Percentiles rank a stretch among this genome's conserved stretches.
phyloP scores from a whole-genome alignment of 805 yeast species.

The Ogataea neopini region DNA sequence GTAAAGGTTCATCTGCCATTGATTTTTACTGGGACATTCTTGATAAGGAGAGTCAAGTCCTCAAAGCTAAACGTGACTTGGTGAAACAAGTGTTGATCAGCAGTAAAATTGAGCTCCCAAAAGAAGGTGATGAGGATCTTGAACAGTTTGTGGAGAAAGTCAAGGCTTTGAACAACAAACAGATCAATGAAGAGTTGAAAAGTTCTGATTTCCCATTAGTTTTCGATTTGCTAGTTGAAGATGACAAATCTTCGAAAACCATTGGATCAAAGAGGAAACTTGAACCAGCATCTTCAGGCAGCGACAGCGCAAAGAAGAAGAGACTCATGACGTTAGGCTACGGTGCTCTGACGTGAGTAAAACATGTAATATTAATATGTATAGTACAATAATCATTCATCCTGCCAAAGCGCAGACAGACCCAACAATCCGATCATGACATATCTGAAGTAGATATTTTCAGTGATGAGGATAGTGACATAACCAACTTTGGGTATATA shows the following conservation, averaged over 20 bases:
- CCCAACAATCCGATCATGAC: slow-evolving; percentile 76
- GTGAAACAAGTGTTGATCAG: slow-evolving; percentile 50
- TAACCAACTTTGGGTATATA: slow-evolving; percentile 90
- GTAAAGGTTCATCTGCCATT: slow-evolving; percentile 74
- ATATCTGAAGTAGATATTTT: slow-evolving; percentile 79
- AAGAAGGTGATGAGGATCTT: slow-evolving; percentile 18
- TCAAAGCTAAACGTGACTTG: slow-evolving; percentile 61
- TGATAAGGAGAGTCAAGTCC: slow-evolving; percentile 57
- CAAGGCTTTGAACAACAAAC: slow-evolving; percentile 7
- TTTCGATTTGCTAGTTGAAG: slow-evolving; percentile 23
- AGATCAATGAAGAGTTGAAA: slow-evolving; percentile 12
- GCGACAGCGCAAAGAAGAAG: slow-evolving; percentile 17
- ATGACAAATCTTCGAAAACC: slow-evolving; percentile 10
- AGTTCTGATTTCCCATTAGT: slow-evolving; percentile 22
- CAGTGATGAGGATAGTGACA: slow-evolving; percentile 87
- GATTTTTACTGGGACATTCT: slow-evolving; percentile 76
- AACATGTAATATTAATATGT: neutral
- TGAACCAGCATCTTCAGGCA: neutral
- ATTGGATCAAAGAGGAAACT: neutral
- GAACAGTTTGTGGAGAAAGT: slow-evolving; percentile 18
- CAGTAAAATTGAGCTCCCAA: slow-evolving; percentile 13
- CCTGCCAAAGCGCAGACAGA: slow-evolving; percentile 61
- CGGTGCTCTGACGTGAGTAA: slow-evolving; percentile 20
- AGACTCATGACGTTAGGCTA: slow-evolving; percentile 29
- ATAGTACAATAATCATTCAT: slow-evolving; percentile 40